A percentile compares a stretch with the other conserved stretches of the same genome.
phyloP scores from a whole-genome alignment of 345 rosid genomes.

The Eucalyptus fibrosa region DNA sequence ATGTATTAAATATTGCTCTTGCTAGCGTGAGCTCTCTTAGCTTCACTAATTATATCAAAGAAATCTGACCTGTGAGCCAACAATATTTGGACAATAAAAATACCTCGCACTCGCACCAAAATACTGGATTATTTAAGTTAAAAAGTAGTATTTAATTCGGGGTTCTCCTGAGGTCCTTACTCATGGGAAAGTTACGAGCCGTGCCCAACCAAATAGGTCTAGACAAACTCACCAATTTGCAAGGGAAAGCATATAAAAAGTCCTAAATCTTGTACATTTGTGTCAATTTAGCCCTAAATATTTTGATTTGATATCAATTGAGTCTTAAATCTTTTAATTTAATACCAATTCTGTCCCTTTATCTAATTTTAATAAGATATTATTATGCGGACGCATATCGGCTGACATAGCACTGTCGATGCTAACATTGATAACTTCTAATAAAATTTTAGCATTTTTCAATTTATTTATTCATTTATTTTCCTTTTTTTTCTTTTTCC shows the following conservation, averaged over 20 bases:
- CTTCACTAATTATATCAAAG: background rate
- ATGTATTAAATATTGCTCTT: background rate
- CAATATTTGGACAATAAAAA: background rate
- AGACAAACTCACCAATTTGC: background rate
- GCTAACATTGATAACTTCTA: no score
- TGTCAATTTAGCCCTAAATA: fast-evolving
- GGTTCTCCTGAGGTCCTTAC: background rate
- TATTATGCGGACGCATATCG: fast-evolving
- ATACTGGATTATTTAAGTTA: background rate
- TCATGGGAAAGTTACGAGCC: background rate
- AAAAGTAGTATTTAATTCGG: background rate
- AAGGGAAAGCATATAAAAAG: fast-evolving
- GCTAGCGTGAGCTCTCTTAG: background rate
- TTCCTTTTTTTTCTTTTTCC: no score
- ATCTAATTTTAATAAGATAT: fast-evolving
- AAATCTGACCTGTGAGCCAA: background rate
- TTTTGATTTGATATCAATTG: no score
- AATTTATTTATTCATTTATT: no score
- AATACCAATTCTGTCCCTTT: fast-evolving
- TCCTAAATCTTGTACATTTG: fast-evolving
- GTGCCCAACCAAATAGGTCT: background rate
- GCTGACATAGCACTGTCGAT: fast-evolving
- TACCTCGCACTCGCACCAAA: background rate
- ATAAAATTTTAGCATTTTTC: no score
- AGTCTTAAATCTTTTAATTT: fast-evolving